Evolutionary conservation across 2,329 filamentous ascomycete genomes (phyloP).

Genomic region (Fusarium goolgardi): DNA sequence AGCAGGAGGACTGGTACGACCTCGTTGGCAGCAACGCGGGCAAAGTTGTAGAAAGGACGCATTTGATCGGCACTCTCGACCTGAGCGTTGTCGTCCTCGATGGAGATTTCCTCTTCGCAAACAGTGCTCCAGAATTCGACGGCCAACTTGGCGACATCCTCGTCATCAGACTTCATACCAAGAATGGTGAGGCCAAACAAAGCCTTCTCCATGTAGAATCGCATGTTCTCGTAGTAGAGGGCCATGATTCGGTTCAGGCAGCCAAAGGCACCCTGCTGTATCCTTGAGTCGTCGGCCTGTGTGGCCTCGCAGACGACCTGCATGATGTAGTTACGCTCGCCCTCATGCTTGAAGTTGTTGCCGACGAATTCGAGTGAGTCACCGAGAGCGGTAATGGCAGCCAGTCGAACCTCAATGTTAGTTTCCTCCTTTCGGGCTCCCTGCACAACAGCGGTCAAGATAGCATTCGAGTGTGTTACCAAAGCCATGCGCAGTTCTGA

Average conservation of each 20-base stretch:
- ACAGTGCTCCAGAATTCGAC: conserved; percentile 99
- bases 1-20: conserved; percentile 91
- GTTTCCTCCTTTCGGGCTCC: conserved; percentile 96
- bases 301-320: conserved; percentile 99
- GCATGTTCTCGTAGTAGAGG: conserved; percentile 99
- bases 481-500: conserved; percentile 83
- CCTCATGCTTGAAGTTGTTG: conserved; percentile 99
- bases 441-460: conserved; percentile 96
- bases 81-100: conserved; percentile 92
- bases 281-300: conserved; percentile 88
- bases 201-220: conserved; percentile 99
- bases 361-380: conserved; percentile 98
- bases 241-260: conserved; percentile 99
- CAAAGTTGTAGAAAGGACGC: conserved; percentile 95
- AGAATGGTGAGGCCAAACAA: conserved; percentile 96
- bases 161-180: conserved; percentile 97
- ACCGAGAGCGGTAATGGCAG: conserved; percentile 92
- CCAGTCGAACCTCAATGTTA: conserved; percentile 89
- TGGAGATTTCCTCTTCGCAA: conserved; percentile 97
- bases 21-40: conserved; percentile 89
- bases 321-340: conserved; percentile 99
- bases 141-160: conserved; percentile 97
- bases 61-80: conserved; percentile 83
- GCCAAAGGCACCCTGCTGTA: conserved; percentile 96
- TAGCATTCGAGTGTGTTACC: conserved; percentile 92